These are phyloP conservation scores for Filobasidium uniguttulatum DNA, from an alignment of 1,284 basidiomycete species.

Conservation along the genomic window DNA sequence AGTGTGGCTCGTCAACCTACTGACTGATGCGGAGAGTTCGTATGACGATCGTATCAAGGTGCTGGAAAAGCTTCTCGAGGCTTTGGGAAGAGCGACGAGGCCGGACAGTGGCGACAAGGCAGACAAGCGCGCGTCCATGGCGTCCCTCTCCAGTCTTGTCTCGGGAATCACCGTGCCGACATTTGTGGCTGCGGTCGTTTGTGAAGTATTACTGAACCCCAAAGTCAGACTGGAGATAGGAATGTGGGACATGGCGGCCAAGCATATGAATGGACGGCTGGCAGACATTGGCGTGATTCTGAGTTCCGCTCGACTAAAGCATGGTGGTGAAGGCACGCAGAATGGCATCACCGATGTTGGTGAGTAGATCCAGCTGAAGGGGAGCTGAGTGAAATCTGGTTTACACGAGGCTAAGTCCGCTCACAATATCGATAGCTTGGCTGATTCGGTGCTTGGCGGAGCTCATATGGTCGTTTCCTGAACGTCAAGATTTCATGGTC, in stretches of 20 bases:
- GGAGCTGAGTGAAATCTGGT: not conserved
- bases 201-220: not conserved
- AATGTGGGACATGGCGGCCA: not conserved
- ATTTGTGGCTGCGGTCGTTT: not conserved
- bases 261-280: not conserved
- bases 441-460: not conserved
- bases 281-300: not conserved
- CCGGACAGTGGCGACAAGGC: not conserved
- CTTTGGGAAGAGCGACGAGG: not conserved
- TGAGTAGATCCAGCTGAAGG: not conserved
- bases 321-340: not conserved
- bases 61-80: not conserved
- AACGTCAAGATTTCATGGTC: constrained; percentile 34
- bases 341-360: not conserved
- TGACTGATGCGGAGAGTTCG: not conserved
- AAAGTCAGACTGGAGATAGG: not conserved
- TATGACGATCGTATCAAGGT: not conserved
- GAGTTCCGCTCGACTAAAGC: not conserved
- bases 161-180: not conserved
- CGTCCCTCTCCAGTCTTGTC: not conserved
- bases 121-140: not conserved
- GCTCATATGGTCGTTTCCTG: not conserved
- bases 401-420: no score
- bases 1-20: not conserved
- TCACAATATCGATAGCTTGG: no score